Base-by-base conservation (phyloP, 495 filamentous ascomycete species). In the Evernia prunastri region DNA sequence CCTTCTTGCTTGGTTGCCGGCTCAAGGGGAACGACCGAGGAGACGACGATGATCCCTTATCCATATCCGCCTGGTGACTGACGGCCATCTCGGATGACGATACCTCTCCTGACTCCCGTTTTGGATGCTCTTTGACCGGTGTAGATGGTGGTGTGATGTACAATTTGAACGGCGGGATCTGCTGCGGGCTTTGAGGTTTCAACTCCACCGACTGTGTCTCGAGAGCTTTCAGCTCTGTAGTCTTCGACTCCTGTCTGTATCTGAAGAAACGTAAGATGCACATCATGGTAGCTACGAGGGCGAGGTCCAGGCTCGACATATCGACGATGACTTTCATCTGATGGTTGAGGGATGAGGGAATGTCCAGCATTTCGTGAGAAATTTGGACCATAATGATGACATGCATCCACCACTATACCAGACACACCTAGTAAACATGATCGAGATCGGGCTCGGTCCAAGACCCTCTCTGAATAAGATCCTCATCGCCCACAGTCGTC, bases 221-320 rank as follows among this genome's bases (percentile, higher is more conserved):
- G 5, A 53, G 25, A 29, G 0, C 3, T 29, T 53, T n/a, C 23
- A 27, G 15, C 10, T 53, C 49, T 53, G 10, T 3, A 13, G 25
- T 0, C 18, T 31, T 31, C 10, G 49, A 31, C 27, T 53, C 27
- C 29, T 53, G 4, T 53, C 49, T 53, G 49, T 31, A 31, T 13
- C 49, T 53, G 27, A 53, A 17, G 18, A 31, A 53, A 4, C 27
- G 25, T 18, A 53, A 6, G 25, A 53, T 6, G 4, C 49, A 31
- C 25, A 53, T 29, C 49, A 53, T 31, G 0, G 31, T 31, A 5
- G 49, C 49, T 31, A 53, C 25, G 25, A 53, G 25, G 2, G 25
- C 49, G 25, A 53, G 25, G 27, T 53, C 60, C 51, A 49, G 47
- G 47, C 29, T 39, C 27, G 29, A 33, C 45, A 49, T 61, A 13